Evolutionary conservation across 208 protist genomes (phyloP).

Genomic region (Leishmania gerbilli): DNA sequence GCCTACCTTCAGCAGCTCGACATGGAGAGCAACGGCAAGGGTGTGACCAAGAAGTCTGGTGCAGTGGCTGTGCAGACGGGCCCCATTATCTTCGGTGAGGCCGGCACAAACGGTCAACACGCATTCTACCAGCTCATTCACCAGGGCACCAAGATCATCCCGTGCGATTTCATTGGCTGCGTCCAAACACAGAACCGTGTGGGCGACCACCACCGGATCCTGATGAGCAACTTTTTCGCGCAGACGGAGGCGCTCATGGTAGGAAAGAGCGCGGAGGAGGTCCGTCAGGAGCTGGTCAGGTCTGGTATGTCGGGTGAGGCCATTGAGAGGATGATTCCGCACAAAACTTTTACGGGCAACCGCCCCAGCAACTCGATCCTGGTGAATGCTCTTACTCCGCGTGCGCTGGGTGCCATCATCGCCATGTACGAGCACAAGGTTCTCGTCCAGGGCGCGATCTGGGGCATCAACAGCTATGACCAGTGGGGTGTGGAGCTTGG

Average conservation of each 20-base stretch:
- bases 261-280: constrained; percentile 92
- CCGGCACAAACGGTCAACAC: constrained; percentile 93
- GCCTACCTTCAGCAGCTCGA: constrained; percentile 99
- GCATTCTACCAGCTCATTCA: constrained; percentile 98
- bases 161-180: constrained; percentile 96
- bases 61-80: constrained; percentile 86
- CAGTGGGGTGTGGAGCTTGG: constrained; percentile 98
- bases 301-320: constrained; percentile 55
- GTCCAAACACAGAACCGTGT: constrained; percentile 93
- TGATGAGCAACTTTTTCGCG: constrained; percentile 97
- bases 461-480: constrained; percentile 98
- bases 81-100: constrained; percentile 97
- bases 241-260: constrained; percentile 98
- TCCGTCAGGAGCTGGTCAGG: constrained; percentile 71
- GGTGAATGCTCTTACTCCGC: constrained; percentile 94
- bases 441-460: constrained; percentile 97
- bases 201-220: constrained; percentile 95
- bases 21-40: constrained; percentile 98
- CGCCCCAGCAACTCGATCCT: constrained; percentile 96
- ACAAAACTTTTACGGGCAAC: constrained; percentile 94
- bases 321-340: constrained; percentile 62
- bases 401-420: constrained; percentile 93
- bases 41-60: constrained; percentile 64
- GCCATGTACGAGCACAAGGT: constrained; percentile 99
- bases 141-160: constrained; percentile 97